Evolutionary conservation across 2,329 filamentous ascomycete genomes (phyloP), one percentile per base, ranked within the genome.

Genomic region (Curvularia lunata): DNA sequence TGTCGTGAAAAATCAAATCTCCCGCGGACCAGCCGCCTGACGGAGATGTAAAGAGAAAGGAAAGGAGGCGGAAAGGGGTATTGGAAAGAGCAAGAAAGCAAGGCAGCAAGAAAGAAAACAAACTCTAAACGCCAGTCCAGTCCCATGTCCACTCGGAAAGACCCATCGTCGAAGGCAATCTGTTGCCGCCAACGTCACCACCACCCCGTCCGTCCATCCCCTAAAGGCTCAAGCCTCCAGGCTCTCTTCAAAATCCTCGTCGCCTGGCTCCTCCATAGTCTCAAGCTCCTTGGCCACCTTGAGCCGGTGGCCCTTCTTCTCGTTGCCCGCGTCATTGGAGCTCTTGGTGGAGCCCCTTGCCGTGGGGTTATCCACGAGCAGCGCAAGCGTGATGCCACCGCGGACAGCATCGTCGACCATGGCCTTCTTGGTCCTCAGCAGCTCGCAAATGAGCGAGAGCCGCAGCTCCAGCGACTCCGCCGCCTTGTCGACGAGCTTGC

Each of bases 361-460:
- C 32, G 61, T 56, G 0, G 72, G 70, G 32, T 75, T 75, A 21
- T 73, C 66, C 30, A 56, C 63, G 6, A 73, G 55, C 23, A 69
- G 54, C 37, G 59, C 56, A 4, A 74, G 57, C 9, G 64, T 62
- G 2, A 73, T 34, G 1, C 70, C 71, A 1, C 70, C 69, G 1
- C 65, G 54, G 1, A 75, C 9, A 1, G 63, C 70, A 52, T 75
- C 72, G 40, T 73, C 69, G 2, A 66, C 67, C 0, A 52, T 48
- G 1, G 71, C 69, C 65, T 75, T 75, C 34, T 30, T 59, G 13
- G 58, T 46, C 56, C 47, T 48, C 12, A 75, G 37, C 19, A 61
- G 48, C 0, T 49, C 21, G 56, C 70, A 74, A 21, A 74, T 66
- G 1, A 53, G 41, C 5, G 52, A 48, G 6, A 75, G 54, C 6